These are phyloP conservation scores for Metschnikowia kunwiensis DNA, from an alignment of 805 yeast genomes.

Conservation along the genomic window DNA sequence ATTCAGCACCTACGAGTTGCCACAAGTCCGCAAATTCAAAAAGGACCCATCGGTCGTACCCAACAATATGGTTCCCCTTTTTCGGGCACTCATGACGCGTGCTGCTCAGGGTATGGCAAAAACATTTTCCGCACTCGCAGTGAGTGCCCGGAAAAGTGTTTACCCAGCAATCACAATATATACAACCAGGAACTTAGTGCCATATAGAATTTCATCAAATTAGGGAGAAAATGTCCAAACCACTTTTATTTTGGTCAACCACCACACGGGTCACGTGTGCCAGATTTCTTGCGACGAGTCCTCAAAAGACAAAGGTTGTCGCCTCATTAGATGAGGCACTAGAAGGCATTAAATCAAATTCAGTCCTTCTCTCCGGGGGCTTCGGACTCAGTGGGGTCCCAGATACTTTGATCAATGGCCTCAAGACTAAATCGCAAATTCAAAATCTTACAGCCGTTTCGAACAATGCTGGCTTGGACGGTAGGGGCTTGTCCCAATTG, in stretches of 20 bases:
- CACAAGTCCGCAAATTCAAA: too few relatives aligned
- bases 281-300: not conserved
- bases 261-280: not conserved
- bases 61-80: too few relatives aligned
- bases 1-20: too few relatives aligned
- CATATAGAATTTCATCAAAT: too few relatives aligned
- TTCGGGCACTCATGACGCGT: too few relatives aligned
- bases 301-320: conserved; percentile 19
- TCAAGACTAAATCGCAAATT: conserved; percentile 31
- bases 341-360: conserved; percentile 25
- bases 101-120: too few relatives aligned
- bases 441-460: conserved; percentile 42
- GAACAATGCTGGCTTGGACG: conserved; percentile 48
- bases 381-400: conserved; percentile 50
- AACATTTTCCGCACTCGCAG: not conserved
- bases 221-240: not conserved
- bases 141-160: not conserved
- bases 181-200: not conserved
- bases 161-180: not conserved
- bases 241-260: not conserved
- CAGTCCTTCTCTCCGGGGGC: conserved; percentile 45
- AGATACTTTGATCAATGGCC: conserved; percentile 40
- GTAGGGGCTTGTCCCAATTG: conserved; percentile 41
- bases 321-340: conserved; percentile 29
- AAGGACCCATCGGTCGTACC: too few relatives aligned